Evolutionary conservation across 306 rosid genomes (phyloP).

Genomic region (Rubus parviflorus): DNA sequence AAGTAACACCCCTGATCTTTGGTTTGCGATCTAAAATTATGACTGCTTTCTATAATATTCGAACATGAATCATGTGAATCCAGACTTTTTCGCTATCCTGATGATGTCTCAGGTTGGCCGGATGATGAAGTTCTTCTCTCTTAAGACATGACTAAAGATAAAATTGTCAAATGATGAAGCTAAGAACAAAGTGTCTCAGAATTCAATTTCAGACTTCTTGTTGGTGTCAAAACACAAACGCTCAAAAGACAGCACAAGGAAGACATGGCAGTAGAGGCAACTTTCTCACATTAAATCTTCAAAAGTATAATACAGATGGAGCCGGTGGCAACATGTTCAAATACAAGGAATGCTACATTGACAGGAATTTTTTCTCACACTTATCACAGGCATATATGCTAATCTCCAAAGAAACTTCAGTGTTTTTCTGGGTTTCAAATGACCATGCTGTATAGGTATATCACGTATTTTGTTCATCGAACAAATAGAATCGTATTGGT

Average conservation of each 20-base stretch:
- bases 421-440: constrained; percentile 1
- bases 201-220: too few relatives aligned
- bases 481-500: neutral
- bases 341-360: neutral
- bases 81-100: neutral
- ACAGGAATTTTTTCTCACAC: too few relatives aligned
- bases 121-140: too few relatives aligned
- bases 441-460: neutral
- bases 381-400: neutral
- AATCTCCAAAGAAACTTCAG: neutral
- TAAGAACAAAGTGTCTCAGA: too few relatives aligned
- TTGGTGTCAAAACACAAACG: too few relatives aligned
- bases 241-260: too few relatives aligned
- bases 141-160: too few relatives aligned
- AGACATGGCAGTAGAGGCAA: too few relatives aligned
- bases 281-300: neutral
- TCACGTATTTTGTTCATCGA: neutral
- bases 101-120: too few relatives aligned
- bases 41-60: too few relatives aligned
- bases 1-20: neutral
- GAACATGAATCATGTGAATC: neutral
- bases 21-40: neutral
- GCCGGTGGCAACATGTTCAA: neutral
- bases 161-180: too few relatives aligned
- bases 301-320: neutral